Percentiles rank a stretch among this genome's conserved stretches.
Conservation (phyloP, 2,329 filamentous ascomycete species). For the Hymenoscyphus occultus region DNA sequence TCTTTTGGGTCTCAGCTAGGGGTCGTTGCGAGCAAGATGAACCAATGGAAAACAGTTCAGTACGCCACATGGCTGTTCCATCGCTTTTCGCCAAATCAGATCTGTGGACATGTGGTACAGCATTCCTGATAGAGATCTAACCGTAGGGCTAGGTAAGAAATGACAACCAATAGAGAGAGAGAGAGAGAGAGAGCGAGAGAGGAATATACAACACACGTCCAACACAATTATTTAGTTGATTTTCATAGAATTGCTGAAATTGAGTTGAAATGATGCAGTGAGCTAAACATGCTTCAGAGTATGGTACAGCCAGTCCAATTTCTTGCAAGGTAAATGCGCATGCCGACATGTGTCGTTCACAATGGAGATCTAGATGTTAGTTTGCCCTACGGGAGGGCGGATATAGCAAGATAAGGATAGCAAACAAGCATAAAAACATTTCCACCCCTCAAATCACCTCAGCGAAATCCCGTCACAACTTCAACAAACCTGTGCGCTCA, state of each 20-base stretch:
- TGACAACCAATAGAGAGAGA: background rate
- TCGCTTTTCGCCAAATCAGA: background rate
- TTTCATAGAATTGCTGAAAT: background rate
- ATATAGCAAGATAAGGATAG: constrained; percentile 24
- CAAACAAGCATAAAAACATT: constrained; percentile 18
- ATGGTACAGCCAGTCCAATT: background rate
- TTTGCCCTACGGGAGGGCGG: no score
- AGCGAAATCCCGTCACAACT: constrained; percentile 11
- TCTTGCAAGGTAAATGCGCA: constrained; percentile 1
- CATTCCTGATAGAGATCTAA: background rate
- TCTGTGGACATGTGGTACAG: background rate
- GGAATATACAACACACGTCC: background rate
- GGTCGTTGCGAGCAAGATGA: background rate
- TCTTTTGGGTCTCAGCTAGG: background rate
- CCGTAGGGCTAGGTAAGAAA: background rate
- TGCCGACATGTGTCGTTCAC: background rate
- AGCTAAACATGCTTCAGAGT: background rate
- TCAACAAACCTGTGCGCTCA: constrained; percentile 6
- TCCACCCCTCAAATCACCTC: constrained; percentile 9
- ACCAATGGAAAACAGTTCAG: background rate
- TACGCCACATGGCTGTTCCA: background rate
- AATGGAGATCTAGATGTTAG: constrained; percentile 26
- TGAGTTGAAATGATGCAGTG: background rate
- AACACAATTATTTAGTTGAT: background rate
- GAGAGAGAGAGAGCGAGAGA: background rate